Conservation (phyloP, 2,329 filamentous ascomycete genomes). For the Paraconiothyrium sp. region DNA sequence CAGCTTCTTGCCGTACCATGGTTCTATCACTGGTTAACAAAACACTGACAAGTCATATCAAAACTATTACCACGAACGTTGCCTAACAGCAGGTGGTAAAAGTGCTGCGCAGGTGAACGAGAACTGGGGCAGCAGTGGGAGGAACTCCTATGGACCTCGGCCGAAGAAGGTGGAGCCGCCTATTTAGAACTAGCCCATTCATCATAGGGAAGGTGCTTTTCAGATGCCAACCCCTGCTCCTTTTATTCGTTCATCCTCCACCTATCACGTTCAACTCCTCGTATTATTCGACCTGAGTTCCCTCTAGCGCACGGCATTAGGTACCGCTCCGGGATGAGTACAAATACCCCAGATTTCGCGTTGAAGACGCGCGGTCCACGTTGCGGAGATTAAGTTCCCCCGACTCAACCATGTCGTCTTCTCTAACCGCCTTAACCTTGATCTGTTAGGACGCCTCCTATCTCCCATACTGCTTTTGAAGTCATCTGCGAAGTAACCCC, state of each 20-base stretch:
- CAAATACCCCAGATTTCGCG: not conserved
- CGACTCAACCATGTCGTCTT: not conserved
- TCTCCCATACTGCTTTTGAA: not conserved
- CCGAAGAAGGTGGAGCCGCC: not conserved
- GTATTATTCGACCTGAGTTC: not conserved
- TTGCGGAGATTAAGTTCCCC: not conserved
- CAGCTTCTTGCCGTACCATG: too few relatives aligned
- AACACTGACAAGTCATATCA: too few relatives aligned
- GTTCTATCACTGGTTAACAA: too few relatives aligned
- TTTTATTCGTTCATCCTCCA: slow-evolving; percentile 2
- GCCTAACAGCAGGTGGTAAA: too few relatives aligned
- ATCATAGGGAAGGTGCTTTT: slow-evolving; percentile 11
- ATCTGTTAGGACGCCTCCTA: not conserved
- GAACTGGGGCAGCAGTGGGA: not conserved
- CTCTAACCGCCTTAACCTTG: not conserved
- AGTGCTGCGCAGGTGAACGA: too few relatives aligned
- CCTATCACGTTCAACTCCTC: slow-evolving; percentile 4
- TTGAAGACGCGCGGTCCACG: not conserved
- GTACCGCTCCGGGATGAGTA: slow-evolving; percentile 2
- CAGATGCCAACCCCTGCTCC: not conserved
- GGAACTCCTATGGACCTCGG: not conserved
- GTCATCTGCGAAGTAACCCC: slow-evolving; percentile 8
- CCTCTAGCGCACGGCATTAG: not conserved
- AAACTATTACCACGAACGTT: too few relatives aligned
- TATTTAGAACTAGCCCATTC: not conserved